These are phyloP conservation scores for Suillus alpinus DNA, from an alignment of 768 basidiomycete genomes.

Conservation along the genomic window DNA sequence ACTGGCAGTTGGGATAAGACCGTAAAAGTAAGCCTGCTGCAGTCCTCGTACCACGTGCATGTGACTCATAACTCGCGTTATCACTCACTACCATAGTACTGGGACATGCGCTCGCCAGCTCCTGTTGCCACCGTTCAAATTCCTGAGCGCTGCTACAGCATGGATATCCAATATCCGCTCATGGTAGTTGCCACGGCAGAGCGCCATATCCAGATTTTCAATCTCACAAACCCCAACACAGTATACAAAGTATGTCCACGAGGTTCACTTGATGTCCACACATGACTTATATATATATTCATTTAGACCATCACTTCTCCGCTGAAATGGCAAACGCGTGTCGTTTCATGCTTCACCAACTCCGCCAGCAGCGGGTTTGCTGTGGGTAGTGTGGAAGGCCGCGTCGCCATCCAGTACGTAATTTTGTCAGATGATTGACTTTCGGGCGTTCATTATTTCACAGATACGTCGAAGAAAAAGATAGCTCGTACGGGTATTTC, in stretches of 20 bases:
- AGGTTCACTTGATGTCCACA: neutral
- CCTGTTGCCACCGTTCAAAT: conserved; percentile 78
- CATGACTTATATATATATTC: neutral
- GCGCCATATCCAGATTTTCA: conserved; percentile 86
- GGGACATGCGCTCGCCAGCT: conserved; percentile 79
- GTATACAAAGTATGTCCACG: conserved; percentile 63
- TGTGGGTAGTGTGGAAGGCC: conserved; percentile 83
- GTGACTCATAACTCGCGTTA: neutral
- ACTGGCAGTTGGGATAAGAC: conserved; percentile 99
- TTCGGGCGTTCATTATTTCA: neutral
- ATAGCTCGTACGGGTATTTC: conserved; percentile 50
- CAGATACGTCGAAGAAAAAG: conserved; percentile 87
- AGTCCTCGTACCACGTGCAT: neutral
- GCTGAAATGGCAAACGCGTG: conserved; percentile 91
- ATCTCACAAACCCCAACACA: conserved; percentile 77
- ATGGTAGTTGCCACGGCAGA: conserved; percentile 95
- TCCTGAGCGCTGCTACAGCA: conserved; percentile 88
- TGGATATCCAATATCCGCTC: conserved; percentile 78
- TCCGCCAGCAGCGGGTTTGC: conserved; percentile 69
- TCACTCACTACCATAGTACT: conserved; percentile 59
- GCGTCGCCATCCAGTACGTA: conserved; percentile 93
- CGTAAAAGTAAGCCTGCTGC: conserved; percentile 60
- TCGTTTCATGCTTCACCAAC: conserved; percentile 78
- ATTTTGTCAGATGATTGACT: conserved; percentile 4
- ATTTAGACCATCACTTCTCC: conserved; percentile 77